Conservation (phyloP, 2,329 filamentous ascomycete species). For the Arthrinium puccinioides region DNA sequence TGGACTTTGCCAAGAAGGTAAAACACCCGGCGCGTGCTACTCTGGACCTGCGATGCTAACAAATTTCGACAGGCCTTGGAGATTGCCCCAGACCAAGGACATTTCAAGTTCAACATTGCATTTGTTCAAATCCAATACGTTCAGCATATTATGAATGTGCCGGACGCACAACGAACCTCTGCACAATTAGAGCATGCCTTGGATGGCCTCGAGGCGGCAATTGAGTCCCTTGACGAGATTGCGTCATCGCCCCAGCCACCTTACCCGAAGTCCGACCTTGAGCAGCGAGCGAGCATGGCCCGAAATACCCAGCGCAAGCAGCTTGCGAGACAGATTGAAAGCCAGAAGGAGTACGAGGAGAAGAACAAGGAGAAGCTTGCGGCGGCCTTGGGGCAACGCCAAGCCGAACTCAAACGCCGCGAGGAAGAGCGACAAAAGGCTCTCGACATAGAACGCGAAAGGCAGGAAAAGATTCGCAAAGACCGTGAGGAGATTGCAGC, state of each 20-base stretch:
- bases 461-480: conserved; percentile 74
- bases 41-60: conserved; percentile 13
- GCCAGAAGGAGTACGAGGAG: conserved; percentile 85
- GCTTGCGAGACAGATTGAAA: conserved; percentile 75
- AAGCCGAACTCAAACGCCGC: conserved; percentile 69
- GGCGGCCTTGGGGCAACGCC: conserved; percentile 70
- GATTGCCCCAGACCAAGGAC: conserved; percentile 73
- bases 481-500: conserved; percentile 78
- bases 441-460: conserved; percentile 63
- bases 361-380: conserved; percentile 85
- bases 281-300: conserved; percentile 95
- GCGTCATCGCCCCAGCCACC: conserved; percentile 62
- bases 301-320: conserved; percentile 91
- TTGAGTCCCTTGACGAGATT: conserved; percentile 61
- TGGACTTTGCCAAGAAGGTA: conserved; percentile 59
- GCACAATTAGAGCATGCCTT: conserved; percentile 75
- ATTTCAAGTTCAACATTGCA: conserved; percentile 95
- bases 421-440: conserved; percentile 68
- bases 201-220: conserved; percentile 77
- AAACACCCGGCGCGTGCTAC: conserved; percentile 8
- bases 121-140: conserved; percentile 96
- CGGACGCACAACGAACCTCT: conserved; percentile 69
- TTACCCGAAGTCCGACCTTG: conserved; percentile 83
- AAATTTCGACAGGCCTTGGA: conserved; percentile 54
- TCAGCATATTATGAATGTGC: conserved; percentile 65